These are phyloP conservation scores for Pichia sporocuriosa DNA, from an alignment of 805 yeast species.

Conservation along the genomic window DNA sequence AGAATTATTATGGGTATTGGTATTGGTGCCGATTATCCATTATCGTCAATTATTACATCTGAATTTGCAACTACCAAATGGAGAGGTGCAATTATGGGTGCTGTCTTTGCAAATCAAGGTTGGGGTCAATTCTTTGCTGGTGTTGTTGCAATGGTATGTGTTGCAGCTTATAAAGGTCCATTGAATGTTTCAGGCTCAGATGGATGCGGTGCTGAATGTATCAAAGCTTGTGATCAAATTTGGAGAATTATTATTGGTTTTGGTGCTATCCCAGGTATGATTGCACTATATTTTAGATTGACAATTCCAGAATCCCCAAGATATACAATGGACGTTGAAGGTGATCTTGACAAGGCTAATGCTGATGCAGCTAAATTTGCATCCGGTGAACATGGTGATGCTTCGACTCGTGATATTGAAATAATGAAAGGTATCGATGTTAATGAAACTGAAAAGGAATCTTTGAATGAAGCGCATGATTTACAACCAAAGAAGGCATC, in stretches of 20 bases:
- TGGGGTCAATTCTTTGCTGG: constrained; percentile 91
- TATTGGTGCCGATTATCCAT: constrained; percentile 95
- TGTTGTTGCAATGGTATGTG: constrained; percentile 69
- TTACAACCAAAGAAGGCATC: constrained; percentile 32
- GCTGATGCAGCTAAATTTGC: constrained; percentile 48
- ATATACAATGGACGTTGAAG: constrained; percentile 69
- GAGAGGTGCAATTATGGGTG: constrained; percentile 98
- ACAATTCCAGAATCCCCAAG: constrained; percentile 95
- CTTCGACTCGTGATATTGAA: constrained; percentile 36
- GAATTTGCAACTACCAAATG: constrained; percentile 91
- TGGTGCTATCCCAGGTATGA: constrained; percentile 82
- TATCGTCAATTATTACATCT: constrained; percentile 87
- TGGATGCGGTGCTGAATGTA: constrained; percentile 62
- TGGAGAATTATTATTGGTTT: constrained; percentile 90
- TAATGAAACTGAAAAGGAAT: constrained; percentile 21
- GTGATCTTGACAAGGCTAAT: constrained; percentile 46
- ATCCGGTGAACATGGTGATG: constrained; percentile 44
- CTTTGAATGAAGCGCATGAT: neutral
- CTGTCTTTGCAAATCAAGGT: constrained; percentile 95
- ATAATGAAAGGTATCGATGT: constrained; percentile 30
- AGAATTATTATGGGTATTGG: constrained; percentile 92
- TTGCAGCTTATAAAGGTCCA: constrained; percentile 66
- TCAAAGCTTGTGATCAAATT: constrained; percentile 81
- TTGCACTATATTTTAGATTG: constrained; percentile 84
- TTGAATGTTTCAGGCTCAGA: constrained; percentile 50